These are phyloP conservation scores for Pythium apleroticum DNA, from an alignment of 352 stramenopile species.

Conservation along the genomic window DNA sequence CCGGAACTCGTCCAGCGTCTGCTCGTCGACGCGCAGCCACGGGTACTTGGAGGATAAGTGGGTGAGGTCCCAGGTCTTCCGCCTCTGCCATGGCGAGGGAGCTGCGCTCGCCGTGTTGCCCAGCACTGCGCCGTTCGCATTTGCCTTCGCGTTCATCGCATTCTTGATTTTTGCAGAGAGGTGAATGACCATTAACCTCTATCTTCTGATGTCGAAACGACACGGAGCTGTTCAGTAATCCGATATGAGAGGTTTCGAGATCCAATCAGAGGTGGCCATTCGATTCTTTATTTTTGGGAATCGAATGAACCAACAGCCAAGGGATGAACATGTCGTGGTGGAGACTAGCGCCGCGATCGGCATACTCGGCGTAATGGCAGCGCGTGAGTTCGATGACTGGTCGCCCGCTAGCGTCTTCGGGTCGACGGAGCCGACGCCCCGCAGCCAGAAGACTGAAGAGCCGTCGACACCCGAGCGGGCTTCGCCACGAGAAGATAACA, in stretches of 20 bases:
- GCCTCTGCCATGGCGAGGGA: background rate
- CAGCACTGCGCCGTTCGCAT: background rate
- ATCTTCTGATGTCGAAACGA: conserved; percentile 16
- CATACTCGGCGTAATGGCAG: background rate
- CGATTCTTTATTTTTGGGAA: conserved; percentile 7
- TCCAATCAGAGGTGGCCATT: background rate
- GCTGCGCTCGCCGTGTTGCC: background rate
- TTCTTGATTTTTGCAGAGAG: background rate
- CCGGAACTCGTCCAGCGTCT: conserved; percentile 65
- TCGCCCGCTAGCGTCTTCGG: conserved; percentile 49
- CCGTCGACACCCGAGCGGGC: background rate
- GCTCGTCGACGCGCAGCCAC: conserved; percentile 66
- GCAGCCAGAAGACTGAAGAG: background rate
- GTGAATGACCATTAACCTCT: conserved; percentile 3
- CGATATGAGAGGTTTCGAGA: background rate
- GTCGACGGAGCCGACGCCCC: background rate
- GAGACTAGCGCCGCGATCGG: background rate
- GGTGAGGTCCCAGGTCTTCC: conserved; percentile 48
- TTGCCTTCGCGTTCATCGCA: background rate
- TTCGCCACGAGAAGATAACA: background rate
- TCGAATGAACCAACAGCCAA: background rate
- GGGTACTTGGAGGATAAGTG: conserved; percentile 69
- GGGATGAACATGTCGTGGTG: too few relatives aligned
- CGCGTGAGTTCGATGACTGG: conserved; percentile 33
- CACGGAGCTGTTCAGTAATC: background rate